A percentile compares a stretch with the other conserved stretches of the same genome.
Evolutionary conservation across 169 alveolate species (phyloP).

Genomic region (Toxoplasma gondii): DNA sequence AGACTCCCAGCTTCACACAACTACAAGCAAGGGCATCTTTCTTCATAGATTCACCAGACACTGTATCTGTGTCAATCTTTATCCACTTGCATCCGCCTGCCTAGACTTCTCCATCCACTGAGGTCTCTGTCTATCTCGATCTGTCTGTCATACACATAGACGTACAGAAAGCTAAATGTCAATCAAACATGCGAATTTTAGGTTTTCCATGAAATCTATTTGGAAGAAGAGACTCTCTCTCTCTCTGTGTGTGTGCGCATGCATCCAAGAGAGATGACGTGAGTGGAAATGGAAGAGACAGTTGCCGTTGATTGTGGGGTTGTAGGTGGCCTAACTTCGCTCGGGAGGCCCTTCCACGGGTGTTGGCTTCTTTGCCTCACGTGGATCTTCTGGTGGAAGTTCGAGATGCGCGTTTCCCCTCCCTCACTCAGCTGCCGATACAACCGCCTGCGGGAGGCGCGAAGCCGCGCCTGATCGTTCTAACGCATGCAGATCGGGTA

Average conservation of each 20-base stretch:
- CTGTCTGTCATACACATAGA: background rate
- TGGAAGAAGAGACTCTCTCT: background rate
- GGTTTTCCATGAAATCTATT: background rate
- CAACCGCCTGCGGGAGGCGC: conserved; percentile 43
- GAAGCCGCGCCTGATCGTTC: conserved; percentile 46
- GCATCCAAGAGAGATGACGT: too few species aligned
- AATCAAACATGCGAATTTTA: background rate
- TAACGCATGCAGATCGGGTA: conserved; percentile 58
- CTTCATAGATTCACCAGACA: background rate
- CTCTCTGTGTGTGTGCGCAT: background rate
- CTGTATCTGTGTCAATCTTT: background rate
- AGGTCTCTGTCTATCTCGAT: background rate
- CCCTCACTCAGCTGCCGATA: conserved; percentile 48
- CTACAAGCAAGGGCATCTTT: background rate
- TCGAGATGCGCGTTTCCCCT: conserved; percentile 58
- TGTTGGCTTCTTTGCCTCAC: background rate
- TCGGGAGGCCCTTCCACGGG: conserved; percentile 26
- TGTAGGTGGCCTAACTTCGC: conserved; percentile 47
- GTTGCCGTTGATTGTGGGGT: background rate
- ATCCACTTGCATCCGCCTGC: background rate
- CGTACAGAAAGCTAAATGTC: background rate
- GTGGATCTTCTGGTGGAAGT: conserved; percentile 49
- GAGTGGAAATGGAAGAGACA: too few species aligned
- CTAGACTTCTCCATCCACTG: too few species aligned
- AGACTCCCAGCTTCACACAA: too few species aligned